Evolutionary conservation across 768 basidiomycete genomes (phyloP), one percentile per base, ranked within the genome.

Genomic region (Tephrocybe sp.): DNA sequence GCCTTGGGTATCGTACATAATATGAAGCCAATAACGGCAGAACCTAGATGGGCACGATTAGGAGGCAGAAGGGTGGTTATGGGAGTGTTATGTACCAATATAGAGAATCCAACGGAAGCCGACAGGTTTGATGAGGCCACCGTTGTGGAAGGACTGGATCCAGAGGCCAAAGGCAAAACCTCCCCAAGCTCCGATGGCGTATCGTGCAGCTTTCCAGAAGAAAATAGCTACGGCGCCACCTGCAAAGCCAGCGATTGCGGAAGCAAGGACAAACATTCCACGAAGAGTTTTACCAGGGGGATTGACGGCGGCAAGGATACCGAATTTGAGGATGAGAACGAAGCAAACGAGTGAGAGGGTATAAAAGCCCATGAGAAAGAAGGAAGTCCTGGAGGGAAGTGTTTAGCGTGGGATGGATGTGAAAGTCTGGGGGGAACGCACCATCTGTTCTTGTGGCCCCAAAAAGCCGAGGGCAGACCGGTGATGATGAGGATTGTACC

Each of bases 401-500:
- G 55, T 56, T 60, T 47, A 42, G 41, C 39, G 39, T 40, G 51
- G 41, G 55, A 53, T 45, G 48, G 18, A 47, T 47, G 16, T 53
- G 49, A 50, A 55, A 49, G 55, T 36, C 37, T 42, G 11, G 5
- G 27, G 27, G 6, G 27, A 34, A 71, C 78, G 34, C 61, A 88
- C 93, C 94, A 95, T 77, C 93, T 74, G 66, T 97, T 94, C 77
- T 95, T 95, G 71, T 94, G 92, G 18, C 94, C 94, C 70, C 90
- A 85, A 57, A 92, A 91, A 3, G 90, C 88, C 45, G 90, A 88
- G 8, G 92, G 91, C 5, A 94, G 72, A 40, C 94, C 94, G 8
- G 90, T 92, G 42, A 97, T 61, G 57, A 97, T 92, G 63, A 97
- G 82, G 53, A 97, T 68, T 4, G 81, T 88, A 40, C 94, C 94